Conservation (phyloP, 805 yeast species). For the Sporopachydermia lactativora region DNA sequence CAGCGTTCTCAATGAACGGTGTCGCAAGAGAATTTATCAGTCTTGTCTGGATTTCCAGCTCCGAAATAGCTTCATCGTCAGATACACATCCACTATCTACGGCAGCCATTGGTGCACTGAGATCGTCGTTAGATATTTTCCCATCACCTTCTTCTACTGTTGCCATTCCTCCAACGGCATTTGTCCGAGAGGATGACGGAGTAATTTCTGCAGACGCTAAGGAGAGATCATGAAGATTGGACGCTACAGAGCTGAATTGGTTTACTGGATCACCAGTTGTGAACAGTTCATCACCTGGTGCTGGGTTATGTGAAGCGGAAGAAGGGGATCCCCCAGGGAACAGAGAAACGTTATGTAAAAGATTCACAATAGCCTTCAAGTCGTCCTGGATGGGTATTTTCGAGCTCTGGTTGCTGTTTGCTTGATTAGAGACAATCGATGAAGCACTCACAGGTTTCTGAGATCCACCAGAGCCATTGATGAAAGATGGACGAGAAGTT, state of each 20-base stretch:
- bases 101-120: too few relatives aligned
- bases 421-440: too few relatives aligned
- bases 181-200: background rate
- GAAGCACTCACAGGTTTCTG: too few relatives aligned
- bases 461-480: too few relatives aligned
- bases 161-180: too few relatives aligned
- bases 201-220: background rate
- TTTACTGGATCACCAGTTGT: background rate
- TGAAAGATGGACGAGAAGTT: too few relatives aligned
- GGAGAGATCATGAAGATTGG: slow-evolving; percentile 2
- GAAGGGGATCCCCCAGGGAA: slow-evolving; percentile 1
- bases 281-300: too few relatives aligned
- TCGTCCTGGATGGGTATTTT: slow-evolving; percentile 1
- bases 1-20: slow-evolving; percentile 38
- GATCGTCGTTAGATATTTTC: too few relatives aligned
- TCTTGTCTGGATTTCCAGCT: slow-evolving; percentile 23
- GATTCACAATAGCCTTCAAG: background rate
- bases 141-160: too few relatives aligned
- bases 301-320: too few relatives aligned
- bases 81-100: too few relatives aligned
- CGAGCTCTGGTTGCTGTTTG: too few relatives aligned
- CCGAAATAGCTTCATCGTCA: background rate
- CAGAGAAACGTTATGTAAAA: background rate
- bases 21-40: slow-evolving; percentile 52
- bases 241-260: background rate